Conservation (phyloP, 73 alveolate genomes). For the Stentor roeselii region DNA sequence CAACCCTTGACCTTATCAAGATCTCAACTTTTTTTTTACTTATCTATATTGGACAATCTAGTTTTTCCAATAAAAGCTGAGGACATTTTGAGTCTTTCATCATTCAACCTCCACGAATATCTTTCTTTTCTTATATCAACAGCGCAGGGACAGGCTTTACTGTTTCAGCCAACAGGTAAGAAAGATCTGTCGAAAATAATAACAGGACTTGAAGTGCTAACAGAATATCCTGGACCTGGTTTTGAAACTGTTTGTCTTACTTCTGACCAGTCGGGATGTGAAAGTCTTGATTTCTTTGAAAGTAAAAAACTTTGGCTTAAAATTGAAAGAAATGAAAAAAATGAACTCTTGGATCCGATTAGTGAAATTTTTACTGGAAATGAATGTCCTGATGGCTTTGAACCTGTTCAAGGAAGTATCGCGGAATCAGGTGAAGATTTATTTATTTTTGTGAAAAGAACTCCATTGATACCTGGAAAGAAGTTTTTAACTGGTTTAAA, state of each 20-base stretch:
- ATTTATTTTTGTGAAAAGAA: slow-evolving; percentile 2
- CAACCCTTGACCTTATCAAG: background rate
- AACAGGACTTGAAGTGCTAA: slow-evolving; percentile 1
- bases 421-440: background rate
- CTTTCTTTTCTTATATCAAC: background rate
- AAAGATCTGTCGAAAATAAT: background rate
- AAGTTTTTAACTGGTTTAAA: background rate
- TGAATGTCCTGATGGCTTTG: slow-evolving; percentile 12
- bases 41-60: background rate
- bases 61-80: background rate
- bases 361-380: background rate
- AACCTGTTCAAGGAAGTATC: background rate
- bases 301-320: background rate
- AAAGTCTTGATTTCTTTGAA: background rate
- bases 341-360: background rate
- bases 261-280: background rate
- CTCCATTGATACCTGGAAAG: background rate
- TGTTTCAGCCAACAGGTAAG: background rate
- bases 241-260: too few relatives aligned
- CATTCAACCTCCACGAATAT: background rate
- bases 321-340: background rate
- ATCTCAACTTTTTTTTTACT: background rate
- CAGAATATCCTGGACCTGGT: too few relatives aligned
- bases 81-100: background rate
- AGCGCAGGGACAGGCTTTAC: background rate